These are phyloP conservation scores for Trametes villosa DNA, from an alignment of 768 basidiomycete species.

Conservation along the genomic window DNA sequence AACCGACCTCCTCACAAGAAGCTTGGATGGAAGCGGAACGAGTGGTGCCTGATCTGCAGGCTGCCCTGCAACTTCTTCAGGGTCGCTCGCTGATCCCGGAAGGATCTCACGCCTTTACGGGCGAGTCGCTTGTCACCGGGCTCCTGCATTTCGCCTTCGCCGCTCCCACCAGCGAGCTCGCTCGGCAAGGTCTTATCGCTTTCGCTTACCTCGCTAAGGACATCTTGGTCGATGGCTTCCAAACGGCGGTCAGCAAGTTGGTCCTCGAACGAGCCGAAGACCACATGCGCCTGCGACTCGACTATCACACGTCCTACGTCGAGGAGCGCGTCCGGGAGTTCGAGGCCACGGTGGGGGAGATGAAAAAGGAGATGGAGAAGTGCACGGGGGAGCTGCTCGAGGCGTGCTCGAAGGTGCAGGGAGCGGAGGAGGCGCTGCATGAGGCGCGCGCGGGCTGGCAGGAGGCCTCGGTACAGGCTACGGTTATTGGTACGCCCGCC, in stretches of 20 bases:
- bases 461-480: not conserved
- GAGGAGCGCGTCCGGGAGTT: not conserved
- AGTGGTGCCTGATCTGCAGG: not conserved
- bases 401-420: too few species aligned
- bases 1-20: not conserved
- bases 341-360: not conserved
- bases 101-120: not conserved
- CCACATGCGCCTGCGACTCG: not conserved
- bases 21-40: not conserved
- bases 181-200: not conserved
- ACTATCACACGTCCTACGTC: too few species aligned
- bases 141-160: not conserved
- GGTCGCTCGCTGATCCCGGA: slow-evolving; percentile 1
- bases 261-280: slow-evolving; percentile 2
- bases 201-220: too few species aligned
- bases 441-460: not conserved
- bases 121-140: slow-evolving; percentile 1
- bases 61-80: not conserved
- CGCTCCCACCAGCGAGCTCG: not conserved
- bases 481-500: not conserved
- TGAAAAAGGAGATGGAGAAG: not conserved
- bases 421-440: not conserved
- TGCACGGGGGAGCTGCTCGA: not conserved
- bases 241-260: not conserved
- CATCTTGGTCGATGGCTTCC: not conserved